phyloP scores from a whole-genome alignment of 805 yeast genomes.

The Saccharomycopsis sp. region DNA sequence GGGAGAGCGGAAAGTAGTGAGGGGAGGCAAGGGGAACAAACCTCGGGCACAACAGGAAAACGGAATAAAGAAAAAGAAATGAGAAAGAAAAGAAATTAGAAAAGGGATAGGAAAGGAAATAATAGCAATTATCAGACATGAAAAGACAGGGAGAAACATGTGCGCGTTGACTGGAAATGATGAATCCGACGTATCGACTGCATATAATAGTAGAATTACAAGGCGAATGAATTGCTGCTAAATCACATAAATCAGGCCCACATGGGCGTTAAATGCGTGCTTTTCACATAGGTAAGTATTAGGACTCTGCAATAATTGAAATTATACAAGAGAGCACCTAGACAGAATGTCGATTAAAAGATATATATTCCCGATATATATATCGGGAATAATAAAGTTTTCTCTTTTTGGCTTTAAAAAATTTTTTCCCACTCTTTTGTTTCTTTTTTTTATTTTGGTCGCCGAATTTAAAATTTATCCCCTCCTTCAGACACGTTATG shows the following conservation, averaged over 20 bases:
- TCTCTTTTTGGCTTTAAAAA: neutral
- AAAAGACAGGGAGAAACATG: neutral
- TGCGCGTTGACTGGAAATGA: neutral
- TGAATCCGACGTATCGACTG: neutral
- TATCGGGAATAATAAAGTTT: neutral
- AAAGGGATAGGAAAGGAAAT: neutral
- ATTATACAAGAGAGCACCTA: neutral
- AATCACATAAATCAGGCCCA: neutral
- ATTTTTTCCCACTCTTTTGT: neutral
- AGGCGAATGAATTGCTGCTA: neutral
- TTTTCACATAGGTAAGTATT: neutral
- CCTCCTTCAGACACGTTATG: neutral
- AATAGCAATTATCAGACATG: neutral
- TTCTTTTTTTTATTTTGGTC: neutral
- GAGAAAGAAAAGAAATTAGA: neutral
- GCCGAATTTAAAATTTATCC: neutral
- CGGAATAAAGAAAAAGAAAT: neutral
- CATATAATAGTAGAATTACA: too few relatives aligned
- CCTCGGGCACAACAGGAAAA: neutral
- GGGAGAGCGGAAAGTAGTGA: neutral
- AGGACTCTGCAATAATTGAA: neutral
- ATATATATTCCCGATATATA: too few relatives aligned
- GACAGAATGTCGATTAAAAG: neutral
- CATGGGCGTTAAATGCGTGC: neutral
- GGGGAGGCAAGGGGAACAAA: too few relatives aligned